phyloP scores from a whole-genome alignment of 164 flowering plant species.

The Santalum album region DNA sequence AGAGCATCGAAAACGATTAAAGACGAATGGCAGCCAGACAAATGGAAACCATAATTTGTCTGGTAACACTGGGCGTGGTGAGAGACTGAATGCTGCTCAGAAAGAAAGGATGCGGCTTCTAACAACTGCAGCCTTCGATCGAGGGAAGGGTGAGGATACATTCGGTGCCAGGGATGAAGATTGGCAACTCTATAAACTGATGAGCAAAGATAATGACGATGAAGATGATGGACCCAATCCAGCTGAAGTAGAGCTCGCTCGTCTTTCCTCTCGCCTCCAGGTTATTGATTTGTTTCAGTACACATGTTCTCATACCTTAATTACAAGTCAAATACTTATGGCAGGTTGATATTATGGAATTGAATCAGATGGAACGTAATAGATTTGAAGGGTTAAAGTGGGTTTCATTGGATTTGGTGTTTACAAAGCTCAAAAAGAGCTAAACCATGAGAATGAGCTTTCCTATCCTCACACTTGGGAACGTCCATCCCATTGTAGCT shows the following conservation, averaged over 20 bases:
- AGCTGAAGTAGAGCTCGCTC: slow-evolving; percentile 71
- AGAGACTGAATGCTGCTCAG: slow-evolving; percentile 88
- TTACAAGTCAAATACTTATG: no score
- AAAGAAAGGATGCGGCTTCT: slow-evolving; percentile 97
- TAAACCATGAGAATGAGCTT: no score
- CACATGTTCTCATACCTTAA: background rate
- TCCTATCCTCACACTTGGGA: no score
- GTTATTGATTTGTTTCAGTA: slow-evolving; percentile 21
- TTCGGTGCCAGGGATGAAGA: slow-evolving; percentile 96
- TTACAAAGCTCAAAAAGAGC: no score
- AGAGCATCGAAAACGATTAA: slow-evolving; percentile 79
- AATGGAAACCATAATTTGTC: slow-evolving; percentile 57
- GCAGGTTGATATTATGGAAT: no score
- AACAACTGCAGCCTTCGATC: slow-evolving; percentile 94
- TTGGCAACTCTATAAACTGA: slow-evolving; percentile 94
- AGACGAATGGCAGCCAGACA: slow-evolving; percentile 62
- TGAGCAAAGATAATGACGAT: slow-evolving; percentile 92
- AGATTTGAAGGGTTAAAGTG: no score
- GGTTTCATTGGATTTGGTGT: no score
- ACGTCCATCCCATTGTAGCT: no score
- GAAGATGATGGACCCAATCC: slow-evolving; percentile 78
- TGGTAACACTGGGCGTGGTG: slow-evolving; percentile 97
- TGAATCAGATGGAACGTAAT: no score
- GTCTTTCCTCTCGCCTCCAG: slow-evolving; percentile 73
- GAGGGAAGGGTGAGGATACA: slow-evolving; percentile 98